These are phyloP conservation scores for Jaltomata sinuosa DNA, from an alignment of 257 asterid genomes.

Conservation along the genomic window DNA sequence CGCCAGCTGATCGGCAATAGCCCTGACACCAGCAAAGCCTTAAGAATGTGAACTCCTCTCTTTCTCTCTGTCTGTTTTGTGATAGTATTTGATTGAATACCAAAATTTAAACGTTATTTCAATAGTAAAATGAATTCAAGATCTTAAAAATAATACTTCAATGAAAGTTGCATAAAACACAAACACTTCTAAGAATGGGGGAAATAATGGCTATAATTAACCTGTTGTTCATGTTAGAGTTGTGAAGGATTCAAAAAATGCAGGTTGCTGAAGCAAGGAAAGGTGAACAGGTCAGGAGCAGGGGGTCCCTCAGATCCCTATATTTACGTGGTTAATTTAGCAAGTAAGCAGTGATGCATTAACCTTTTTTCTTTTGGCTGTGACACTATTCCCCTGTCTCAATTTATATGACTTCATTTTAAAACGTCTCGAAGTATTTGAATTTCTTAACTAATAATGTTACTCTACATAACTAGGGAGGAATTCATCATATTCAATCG, in stretches of 20 bases:
- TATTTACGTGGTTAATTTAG: constrained; percentile 53
- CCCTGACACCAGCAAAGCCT: constrained; percentile 98
- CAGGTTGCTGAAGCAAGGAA: constrained; percentile 72
- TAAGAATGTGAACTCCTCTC: constrained; percentile 55
- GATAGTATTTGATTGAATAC: neutral
- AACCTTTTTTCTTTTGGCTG: neutral
- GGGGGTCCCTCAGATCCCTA: constrained; percentile 89
- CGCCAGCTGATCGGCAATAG: constrained; percentile 89
- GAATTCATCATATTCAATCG: neutral
- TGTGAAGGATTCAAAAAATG: neutral
- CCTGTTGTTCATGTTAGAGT: neutral
- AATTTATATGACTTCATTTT: neutral
- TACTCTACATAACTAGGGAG: neutral
- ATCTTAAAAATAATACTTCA: too few relatives aligned
- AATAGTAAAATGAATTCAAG: too few relatives aligned
- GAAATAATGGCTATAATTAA: neutral
- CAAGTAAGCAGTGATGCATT: neutral
- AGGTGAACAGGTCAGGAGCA: constrained; percentile 77
- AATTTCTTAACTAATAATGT: neutral
- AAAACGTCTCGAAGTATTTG: neutral
- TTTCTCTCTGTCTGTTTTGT: neutral
- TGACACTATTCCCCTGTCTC: neutral
- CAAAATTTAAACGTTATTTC: too few relatives aligned
- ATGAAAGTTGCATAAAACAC: too few relatives aligned
- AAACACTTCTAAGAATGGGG: neutral